Evolutionary conservation across 1,284 basidiomycete genomes (phyloP), one percentile per base, ranked within the genome.

Genomic region (Laetiporus sulphureus): DNA sequence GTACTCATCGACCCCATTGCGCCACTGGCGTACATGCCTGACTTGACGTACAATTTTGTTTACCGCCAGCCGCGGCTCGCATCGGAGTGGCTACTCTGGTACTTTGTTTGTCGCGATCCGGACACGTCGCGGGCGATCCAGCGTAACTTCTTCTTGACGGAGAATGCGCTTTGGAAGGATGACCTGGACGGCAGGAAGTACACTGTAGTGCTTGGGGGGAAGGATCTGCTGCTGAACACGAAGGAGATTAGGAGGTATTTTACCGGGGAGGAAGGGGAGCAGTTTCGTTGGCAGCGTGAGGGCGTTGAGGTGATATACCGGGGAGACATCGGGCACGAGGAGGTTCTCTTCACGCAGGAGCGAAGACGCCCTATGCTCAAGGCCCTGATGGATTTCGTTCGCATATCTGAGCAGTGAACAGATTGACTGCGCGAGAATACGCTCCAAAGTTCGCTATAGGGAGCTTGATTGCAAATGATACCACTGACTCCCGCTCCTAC

Each of bases 11-110:
- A 79, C 53, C 77, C 76, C 1, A 73, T 79, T 24, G 71, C 75
- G 0, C 64, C 80, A 38, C 56, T 79, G 1, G 62, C 79, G 7
- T 74, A 77, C 55, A 66, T 74, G 31, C 71, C 76, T 0, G 50
- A 66, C 15, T 67, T 78, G 24, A 73, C 76, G 4, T 67, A 66
- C 51, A 79, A 78, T 51, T 79, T 79, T 42, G 57, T 79, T 25
- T 77, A 79, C 56, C 69, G 77, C 8, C n/a, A n/a, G n/a, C n/a
- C n/a, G n/a, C n/a, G n/a, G n/a, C n/a, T n/a, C n/a, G 12, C 73
- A 18, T 71, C 74, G 43, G 72, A 79, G 42, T 77, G 74, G 72
- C 60, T 75, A 54, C 42, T 79, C 32, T 78, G 73, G 71, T 79
- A 74, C 48, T 79, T 79, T 48, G 66, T 74, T 12, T 68, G 67